Conservation (phyloP, 2,329 filamentous ascomycete species). For the Alternaria brassicicola region DNA sequence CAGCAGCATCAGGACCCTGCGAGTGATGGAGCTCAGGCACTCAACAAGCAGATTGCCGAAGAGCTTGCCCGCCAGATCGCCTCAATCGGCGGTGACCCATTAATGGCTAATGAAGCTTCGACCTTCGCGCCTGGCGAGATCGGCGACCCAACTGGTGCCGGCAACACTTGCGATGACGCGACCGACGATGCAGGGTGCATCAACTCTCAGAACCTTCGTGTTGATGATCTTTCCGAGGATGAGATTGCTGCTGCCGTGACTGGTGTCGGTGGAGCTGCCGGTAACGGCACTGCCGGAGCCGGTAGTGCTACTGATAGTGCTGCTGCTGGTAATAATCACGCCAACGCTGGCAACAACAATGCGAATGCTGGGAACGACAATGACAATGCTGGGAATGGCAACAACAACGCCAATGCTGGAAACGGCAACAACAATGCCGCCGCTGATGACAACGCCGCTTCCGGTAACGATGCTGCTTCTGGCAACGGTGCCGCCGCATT, state of each 20-base stretch:
- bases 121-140: slow-evolving; percentile 68
- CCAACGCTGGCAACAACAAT: slow-evolving; percentile 14
- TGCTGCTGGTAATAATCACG: slow-evolving; percentile 11
- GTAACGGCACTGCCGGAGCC: background rate
- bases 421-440: slow-evolving; percentile 3
- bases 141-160: slow-evolving; percentile 56
- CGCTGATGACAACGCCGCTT: background rate
- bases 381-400: background rate
- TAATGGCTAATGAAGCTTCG: slow-evolving; percentile 64
- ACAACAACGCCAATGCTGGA: background rate
- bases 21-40: slow-evolving; percentile 59
- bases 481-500: slow-evolving; percentile 33
- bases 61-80: slow-evolving; percentile 66
- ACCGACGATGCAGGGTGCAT: slow-evolving; percentile 61
- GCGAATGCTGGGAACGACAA: slow-evolving; percentile 1
- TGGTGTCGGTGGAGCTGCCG: slow-evolving; percentile 28
- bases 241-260: slow-evolving; percentile 60
- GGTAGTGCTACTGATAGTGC: slow-evolving; percentile 20
- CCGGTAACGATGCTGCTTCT: background rate
- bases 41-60: slow-evolving; percentile 67
- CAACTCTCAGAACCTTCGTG: slow-evolving; percentile 59
- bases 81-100: slow-evolving; percentile 66
- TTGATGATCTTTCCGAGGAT: slow-evolving; percentile 60
- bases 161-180: slow-evolving; percentile 60
- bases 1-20: slow-evolving; percentile 72